phyloP scores from a whole-genome alignment of 345 rosid species.

The Litchi chinensis region DNA sequence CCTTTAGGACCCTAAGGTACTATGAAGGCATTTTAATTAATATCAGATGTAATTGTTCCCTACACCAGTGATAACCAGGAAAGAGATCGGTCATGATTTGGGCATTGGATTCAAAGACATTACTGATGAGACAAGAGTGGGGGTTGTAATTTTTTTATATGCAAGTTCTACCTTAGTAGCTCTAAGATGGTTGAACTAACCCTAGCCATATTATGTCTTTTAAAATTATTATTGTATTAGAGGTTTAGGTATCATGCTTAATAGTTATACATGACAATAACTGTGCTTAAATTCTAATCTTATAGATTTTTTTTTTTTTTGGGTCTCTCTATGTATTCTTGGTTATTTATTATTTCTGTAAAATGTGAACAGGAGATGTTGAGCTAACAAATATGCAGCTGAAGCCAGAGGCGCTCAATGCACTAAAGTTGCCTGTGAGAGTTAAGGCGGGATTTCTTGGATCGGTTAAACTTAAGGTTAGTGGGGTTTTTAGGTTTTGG shows the following conservation, averaged over 20 bases:
- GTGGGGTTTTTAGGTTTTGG: conserved; percentile 18
- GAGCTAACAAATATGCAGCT: conserved; percentile 96
- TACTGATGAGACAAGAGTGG: background rate
- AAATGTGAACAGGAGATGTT: conserved; percentile 69
- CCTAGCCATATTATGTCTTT: background rate
- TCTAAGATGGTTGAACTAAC: background rate
- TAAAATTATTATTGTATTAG: background rate
- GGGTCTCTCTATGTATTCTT: background rate
- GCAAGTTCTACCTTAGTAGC: background rate
- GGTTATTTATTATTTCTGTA: conserved; percentile 1
- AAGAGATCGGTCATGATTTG: background rate
- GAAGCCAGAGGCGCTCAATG: conserved; percentile 98
- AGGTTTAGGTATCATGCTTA: background rate
- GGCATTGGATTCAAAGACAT: background rate
- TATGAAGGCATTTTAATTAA: background rate
- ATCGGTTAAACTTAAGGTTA: conserved; percentile 94
- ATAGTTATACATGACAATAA: background rate
- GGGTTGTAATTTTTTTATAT: background rate
- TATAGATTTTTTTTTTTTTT: background rate
- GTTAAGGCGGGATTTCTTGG: conserved; percentile 99
- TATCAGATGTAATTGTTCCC: background rate
- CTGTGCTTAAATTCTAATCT: background rate
- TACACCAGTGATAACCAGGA: background rate
- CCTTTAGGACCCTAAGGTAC: background rate
- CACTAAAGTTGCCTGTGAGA: conserved; percentile 91